These are phyloP conservation scores for Aspergillus oerlinghausenensis DNA, from an alignment of 2,329 filamentous ascomycete genomes.

Conservation along the genomic window DNA sequence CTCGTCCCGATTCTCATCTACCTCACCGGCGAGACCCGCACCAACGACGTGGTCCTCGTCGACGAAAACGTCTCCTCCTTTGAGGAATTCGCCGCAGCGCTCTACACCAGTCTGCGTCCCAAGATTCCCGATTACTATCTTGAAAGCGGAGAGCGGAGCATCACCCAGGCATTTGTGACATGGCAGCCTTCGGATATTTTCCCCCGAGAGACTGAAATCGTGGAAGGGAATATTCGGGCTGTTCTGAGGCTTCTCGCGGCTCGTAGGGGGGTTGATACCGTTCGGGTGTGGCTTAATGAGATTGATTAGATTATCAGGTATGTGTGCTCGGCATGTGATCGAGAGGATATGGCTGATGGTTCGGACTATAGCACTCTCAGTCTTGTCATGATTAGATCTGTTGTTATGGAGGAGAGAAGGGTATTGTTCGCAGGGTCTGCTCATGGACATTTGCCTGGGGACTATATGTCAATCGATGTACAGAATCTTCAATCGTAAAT, in stretches of 20 bases:
- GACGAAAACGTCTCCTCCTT: background rate
- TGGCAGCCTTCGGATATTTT: background rate
- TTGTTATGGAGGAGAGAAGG: background rate
- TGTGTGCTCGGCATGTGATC: background rate
- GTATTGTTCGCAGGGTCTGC: no score
- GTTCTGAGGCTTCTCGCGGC: background rate
- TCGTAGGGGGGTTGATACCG: background rate
- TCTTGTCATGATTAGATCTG: background rate
- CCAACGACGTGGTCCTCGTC: background rate
- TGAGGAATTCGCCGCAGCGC: background rate
- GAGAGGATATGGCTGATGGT: background rate
- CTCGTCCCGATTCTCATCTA: conserved; percentile 1
- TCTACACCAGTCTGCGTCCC: background rate
- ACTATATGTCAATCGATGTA: no score
- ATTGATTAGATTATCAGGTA: background rate
- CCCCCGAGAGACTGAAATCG: background rate
- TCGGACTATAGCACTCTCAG: no score
- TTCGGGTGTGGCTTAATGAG: conserved; percentile 3
- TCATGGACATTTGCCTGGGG: no score
- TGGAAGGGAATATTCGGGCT: background rate
- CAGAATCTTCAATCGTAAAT: no score
- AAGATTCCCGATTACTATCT: conserved; percentile 5
- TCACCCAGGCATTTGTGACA: conserved; percentile 1
- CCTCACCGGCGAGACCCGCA: background rate
- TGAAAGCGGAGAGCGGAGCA: background rate